phyloP scores from a whole-genome alignment of 495 filamentous ascomycete genomes.

The Tuber brumale region DNA sequence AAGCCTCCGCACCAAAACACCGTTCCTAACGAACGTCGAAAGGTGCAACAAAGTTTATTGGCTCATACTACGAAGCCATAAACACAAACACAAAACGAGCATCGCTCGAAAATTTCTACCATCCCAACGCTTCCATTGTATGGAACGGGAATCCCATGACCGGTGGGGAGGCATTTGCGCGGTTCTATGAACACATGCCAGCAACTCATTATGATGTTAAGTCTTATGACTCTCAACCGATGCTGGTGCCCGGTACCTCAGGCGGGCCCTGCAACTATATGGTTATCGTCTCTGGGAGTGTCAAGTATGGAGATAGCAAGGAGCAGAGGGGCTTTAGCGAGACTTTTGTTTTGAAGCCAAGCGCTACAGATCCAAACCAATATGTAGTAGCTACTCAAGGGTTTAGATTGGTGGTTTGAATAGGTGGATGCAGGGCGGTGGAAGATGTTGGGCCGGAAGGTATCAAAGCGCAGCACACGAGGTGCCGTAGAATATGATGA shows the following conservation, averaged over 20 bases:
- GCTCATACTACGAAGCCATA: constrained; percentile 54
- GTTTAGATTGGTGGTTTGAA: constrained; percentile 40
- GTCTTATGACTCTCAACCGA: constrained; percentile 59
- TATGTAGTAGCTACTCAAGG: constrained; percentile 42
- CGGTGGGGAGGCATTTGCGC: constrained; percentile 54
- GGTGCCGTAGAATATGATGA: not conserved
- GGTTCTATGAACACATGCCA: constrained; percentile 59
- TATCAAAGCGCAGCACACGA: not conserved
- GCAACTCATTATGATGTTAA: constrained; percentile 56
- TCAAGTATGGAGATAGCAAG: constrained; percentile 53
- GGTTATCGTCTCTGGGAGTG: constrained; percentile 55
- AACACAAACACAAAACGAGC: constrained; percentile 51
- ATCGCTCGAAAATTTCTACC: constrained; percentile 55
- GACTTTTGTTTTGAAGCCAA: constrained; percentile 60
- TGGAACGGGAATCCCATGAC: constrained; percentile 60
- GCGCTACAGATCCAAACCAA: constrained; percentile 41
- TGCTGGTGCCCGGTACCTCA: constrained; percentile 49
- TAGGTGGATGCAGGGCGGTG: not conserved
- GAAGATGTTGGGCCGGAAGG: not conserved
- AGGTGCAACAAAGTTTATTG: constrained; percentile 49
- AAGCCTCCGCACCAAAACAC: not conserved
- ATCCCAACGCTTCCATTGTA: constrained; percentile 50
- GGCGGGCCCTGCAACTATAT: constrained; percentile 53
- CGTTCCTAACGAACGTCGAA: not conserved
- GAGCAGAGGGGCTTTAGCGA: constrained; percentile 59